Conservation (phyloP, 2,329 filamentous ascomycete species). For the Sclerotinia nivalis region DNA sequence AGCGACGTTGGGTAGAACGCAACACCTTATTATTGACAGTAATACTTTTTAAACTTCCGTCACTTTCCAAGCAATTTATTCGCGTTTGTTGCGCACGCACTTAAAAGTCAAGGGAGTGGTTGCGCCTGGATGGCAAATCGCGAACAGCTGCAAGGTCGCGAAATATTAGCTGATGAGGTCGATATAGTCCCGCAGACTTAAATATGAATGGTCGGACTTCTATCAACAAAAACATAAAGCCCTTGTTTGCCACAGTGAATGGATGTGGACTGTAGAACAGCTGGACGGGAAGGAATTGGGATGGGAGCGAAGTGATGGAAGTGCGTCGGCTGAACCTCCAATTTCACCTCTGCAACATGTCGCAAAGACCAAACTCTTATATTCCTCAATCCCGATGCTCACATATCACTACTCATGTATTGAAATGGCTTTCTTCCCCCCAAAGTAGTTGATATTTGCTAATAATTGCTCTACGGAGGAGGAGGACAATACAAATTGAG, state of each 20-base stretch:
- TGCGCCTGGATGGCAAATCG: slow-evolving; percentile 27
- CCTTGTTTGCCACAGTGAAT: slow-evolving; percentile 29
- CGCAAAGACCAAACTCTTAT: slow-evolving; percentile 23
- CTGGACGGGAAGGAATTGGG: slow-evolving; percentile 20
- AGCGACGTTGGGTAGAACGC: slow-evolving; percentile 4
- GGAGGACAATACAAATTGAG: slow-evolving; percentile 31
- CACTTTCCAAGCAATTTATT: slow-evolving; percentile 21
- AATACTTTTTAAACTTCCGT: background rate
- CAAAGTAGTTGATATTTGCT: slow-evolving; percentile 34
- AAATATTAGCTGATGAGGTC: slow-evolving; percentile 24
- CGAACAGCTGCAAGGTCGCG: slow-evolving; percentile 22
- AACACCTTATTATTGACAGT: slow-evolving; percentile 9
- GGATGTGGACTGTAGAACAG: slow-evolving; percentile 25
- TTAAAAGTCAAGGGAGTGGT: slow-evolving; percentile 26
- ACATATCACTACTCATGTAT: slow-evolving; percentile 36
- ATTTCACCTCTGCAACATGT: slow-evolving; percentile 34
- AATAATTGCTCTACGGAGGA: slow-evolving; percentile 38
- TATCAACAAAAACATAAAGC: slow-evolving; percentile 34
- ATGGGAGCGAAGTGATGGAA: slow-evolving; percentile 18
- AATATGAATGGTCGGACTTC: background rate
- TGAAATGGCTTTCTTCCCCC: slow-evolving; percentile 29
- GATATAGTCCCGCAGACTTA: slow-evolving; percentile 8
- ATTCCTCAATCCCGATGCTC: slow-evolving; percentile 25
- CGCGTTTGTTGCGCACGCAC: slow-evolving; percentile 18
- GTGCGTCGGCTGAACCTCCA: slow-evolving; percentile 24